Base-by-base conservation (phyloP, 2,329 filamentous ascomycete genomes). In the Ophiostoma ulmi region DNA sequence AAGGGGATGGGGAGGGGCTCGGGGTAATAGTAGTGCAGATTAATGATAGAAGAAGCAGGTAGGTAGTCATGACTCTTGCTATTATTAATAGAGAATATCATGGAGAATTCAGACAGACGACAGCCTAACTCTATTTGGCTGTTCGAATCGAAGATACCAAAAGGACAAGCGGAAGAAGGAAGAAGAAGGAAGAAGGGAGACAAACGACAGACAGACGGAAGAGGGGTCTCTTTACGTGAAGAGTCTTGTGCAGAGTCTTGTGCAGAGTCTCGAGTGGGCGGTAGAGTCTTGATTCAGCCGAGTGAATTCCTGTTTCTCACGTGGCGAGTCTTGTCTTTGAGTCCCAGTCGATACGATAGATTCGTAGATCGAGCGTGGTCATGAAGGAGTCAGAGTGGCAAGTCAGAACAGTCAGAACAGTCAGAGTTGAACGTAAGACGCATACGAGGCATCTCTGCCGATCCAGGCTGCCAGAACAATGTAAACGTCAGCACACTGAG, bases 61-160 rank as follows among this genome's bases (percentile, higher is more conserved):
- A 39, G 17, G 44, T 20, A 48, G 17, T 20, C 44, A 48, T 48
- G 44, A 48, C 44, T 48, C 44, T n/a, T 17, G 41, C 41, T 44
- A 44, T 44, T 44, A 48, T 48, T 48, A 48, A 48, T 48, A 44
- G 14, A 44, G 14, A 14, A 44, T 44, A 39, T 39, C 8, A 39
- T 44, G 8, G 44, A 48, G 44, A n/a, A 48, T 48, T 3, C 4
- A 48, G 17, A 20, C 5, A 48, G 14, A n/a, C 44, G 20, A 2
- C 44, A n/a, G 44, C 20, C 58, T 63, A 63, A 63, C 58, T 31
- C 58, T 63, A 63, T 63, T 17, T 35, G 58, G 58, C 58, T 63
- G 58, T 17, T 35, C 58, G 26, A 35, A 63, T 63, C 58, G 58
- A 63, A 63, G 58, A 35, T 63, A 26, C 26, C 11, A 35, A 20